These are phyloP conservation scores for Arthrobotrys sinensis DNA, from an alignment of 2,329 filamentous ascomycete genomes.

Conservation along the genomic window DNA sequence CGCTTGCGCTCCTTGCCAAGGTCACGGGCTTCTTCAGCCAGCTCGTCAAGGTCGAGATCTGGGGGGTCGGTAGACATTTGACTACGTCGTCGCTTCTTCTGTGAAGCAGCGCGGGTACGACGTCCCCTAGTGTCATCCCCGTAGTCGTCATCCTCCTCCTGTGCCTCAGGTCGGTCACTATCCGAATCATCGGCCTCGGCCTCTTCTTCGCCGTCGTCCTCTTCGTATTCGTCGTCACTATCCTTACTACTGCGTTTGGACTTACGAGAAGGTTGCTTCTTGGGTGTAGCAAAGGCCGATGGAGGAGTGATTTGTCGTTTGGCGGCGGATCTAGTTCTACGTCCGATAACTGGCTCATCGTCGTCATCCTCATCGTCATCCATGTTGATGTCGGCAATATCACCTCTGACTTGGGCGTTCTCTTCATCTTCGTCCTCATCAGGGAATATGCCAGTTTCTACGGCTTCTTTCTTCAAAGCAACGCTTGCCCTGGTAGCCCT, in stretches of 20 bases:
- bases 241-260: constrained; percentile 57
- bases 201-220: constrained; percentile 58
- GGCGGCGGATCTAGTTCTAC: constrained; percentile 44
- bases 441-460: constrained; percentile 69
- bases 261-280: constrained; percentile 52
- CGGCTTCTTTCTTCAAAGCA: constrained; percentile 72
- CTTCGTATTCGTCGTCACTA: constrained; percentile 60
- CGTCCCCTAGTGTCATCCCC: constrained; percentile 38
- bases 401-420: constrained; percentile 61
- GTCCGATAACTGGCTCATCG: constrained; percentile 56
- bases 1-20: constrained; percentile 73
- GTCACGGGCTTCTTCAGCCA: constrained; percentile 78
- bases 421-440: constrained; percentile 63
- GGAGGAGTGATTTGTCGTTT: constrained; percentile 45
- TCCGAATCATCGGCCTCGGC: constrained; percentile 35
- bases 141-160: constrained; percentile 53
- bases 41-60: constrained; percentile 74
- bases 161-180: constrained; percentile 37
- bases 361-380: constrained; percentile 67
- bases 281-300: constrained; percentile 45
- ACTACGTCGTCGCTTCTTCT: constrained; percentile 48
- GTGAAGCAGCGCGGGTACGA: constrained; percentile 47
- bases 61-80: constrained; percentile 46
- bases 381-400: constrained; percentile 59
- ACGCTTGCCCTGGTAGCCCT: constrained; percentile 67